Evolutionary conservation across 306 rosid species (phyloP), one percentile per base, ranked within the genome.

Genomic region (Cicer arietinum): DNA sequence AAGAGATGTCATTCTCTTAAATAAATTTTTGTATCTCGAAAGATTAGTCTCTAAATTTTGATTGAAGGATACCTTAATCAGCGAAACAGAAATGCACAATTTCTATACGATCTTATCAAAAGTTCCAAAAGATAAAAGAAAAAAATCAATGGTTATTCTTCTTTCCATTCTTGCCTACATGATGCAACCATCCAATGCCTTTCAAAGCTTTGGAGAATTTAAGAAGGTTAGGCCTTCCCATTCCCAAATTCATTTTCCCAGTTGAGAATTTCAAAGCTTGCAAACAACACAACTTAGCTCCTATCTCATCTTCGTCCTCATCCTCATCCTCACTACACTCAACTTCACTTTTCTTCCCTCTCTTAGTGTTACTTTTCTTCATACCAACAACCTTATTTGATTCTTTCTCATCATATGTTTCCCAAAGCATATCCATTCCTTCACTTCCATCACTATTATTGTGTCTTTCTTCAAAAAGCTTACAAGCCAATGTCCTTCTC

Each of bases 371-470:
- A 54, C 81, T 78, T 51, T 83, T 84, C 50, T 73, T 18, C 56
- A 75, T 48, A 25, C 35, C 35, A 25, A 25, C 35, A 76, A 44
- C 57, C 40, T 80, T 84, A 12, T 43, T 74, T 51, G 87, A 81
- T 16, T 87, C 90, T 44, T 80, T 77, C 79, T 86, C 97, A 50
- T 86, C 97, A 50, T 91, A 85, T 65, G 90, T 91, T 78, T 94
- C 98, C 98, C 97, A 91, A 62, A 94, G 96, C 96, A 89, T 79
- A 73, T 94, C 99, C 99, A 94, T 94, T 8, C 94, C 91, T 50
- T 90, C 97, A 13, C 77, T 81, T 17, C 88, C 57, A 20, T 46
- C 90, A 18, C 75, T 84, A 20, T 47, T 85, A 57, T 85, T 86
- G 54, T 90, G 95, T 56, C 97, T 68, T 62, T 92, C 99, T 82